Base-by-base conservation (phyloP, 2,329 filamentous ascomycete species). In the Cladorrhinum sp. region DNA sequence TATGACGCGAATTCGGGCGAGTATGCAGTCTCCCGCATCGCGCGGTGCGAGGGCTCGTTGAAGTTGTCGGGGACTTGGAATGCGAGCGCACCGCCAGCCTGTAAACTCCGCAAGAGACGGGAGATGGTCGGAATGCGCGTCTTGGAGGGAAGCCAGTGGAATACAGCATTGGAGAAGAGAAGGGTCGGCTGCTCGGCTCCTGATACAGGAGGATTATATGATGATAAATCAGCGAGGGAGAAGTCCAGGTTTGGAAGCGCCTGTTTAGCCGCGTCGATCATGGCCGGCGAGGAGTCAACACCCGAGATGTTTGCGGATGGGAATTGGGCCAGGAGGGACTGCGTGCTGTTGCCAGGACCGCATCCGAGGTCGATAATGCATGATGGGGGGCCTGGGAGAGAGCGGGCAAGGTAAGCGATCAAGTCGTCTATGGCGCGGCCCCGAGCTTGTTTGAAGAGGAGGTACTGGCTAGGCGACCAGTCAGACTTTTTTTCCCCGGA, bases 271-370 rank as follows among this genome's bases (percentile, higher is more conserved):
- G 78, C 78, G 1, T 67, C 60, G 4, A 87, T 74, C 84, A 87
- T 86, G 64, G 83, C 79, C 0, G 78, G 76, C 0, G 79, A 83
- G 0, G 79, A 79, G 65, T 87, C 84, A 51, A 87, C 75, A 9
- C 82, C 84, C 0, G 74, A 73, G 49, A 86, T 66, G 0, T 68
- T 60, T 0, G 83, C 79, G 3, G 70, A 51, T 0, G 83, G 81
- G 68, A 80, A 87, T 3, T 75, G 75, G 2, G 69, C 65, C 3
- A 72, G 70, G 1, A 87, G 75, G 1, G 80, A 77, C 1, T 73
- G 70, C 0, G 84, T 86, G 2, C 80, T 84, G 72, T 86, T 86
- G 4, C 80, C 84, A 0, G 84, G 84, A 0, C 84, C 84, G 69
- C 84, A 87, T 65, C 84, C 84, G 1, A 87, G 74, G 62, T 87